Evolutionary conservation across 2,329 filamentous ascomycete genomes (phyloP), one percentile per base, ranked within the genome.

Genomic region (Talaromyces funiculosus): DNA sequence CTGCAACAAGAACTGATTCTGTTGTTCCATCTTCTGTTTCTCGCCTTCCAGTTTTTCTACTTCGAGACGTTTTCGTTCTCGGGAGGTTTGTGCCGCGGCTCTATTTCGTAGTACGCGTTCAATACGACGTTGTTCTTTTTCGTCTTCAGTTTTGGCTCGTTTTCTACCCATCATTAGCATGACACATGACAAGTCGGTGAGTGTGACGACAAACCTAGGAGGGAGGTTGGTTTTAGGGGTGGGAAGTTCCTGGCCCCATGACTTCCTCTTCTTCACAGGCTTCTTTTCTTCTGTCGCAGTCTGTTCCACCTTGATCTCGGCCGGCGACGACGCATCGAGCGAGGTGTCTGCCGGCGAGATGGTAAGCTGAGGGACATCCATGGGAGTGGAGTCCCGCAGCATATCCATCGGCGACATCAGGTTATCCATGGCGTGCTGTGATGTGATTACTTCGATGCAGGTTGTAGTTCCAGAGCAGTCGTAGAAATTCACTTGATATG

Each of bases 21-120:
- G 82, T 70, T 84, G 78, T 77, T 93, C 90, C 73, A 87, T 83
- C 59, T 79, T 75, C 60, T 81, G 77, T 74, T 86, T 87, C 69
- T 86, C 82, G 61, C 79, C 80, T 71, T 88, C 85, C 33, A 97
- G 84, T 47, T 88, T 88, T 77, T 97, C 94, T 40, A 96, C 91
- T 77, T 97, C 87, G 67, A 87, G 82, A 61, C 92, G 86, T 82
- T 97, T 96, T 62, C 92, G 89, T 77, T 99, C 94, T 55, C 94
- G 84, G 3, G 94, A 99, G 62, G 95, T 97, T 81, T 97, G 94
- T 42, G 94, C 94, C 49, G 94, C 94, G 62, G 92, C 90, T 66
- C 94, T 90, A 73, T 99, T 99, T 47, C 94, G 89, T 68, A 97
- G 90, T 66, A 99, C 94, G 64, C 94, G 90, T 81, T 99, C 94